These are phyloP conservation scores for Ceratocystis cacaofunesta DNA, from an alignment of 2,329 filamentous ascomycete genomes.

Conservation along the genomic window DNA sequence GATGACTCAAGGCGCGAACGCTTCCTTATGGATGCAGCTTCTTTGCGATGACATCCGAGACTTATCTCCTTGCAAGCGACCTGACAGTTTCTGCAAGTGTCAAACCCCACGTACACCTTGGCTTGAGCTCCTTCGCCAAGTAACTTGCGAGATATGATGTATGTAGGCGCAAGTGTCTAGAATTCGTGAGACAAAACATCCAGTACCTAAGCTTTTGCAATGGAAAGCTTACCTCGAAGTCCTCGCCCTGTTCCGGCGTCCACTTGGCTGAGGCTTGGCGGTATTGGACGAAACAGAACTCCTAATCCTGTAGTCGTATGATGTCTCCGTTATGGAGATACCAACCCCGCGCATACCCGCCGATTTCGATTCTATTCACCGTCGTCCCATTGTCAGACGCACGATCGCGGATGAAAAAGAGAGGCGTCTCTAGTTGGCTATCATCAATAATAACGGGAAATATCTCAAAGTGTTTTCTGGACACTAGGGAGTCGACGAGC, in stretches of 20 bases:
- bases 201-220: neutral
- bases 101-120: slow-evolving; percentile 28
- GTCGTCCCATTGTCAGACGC: slow-evolving; percentile 40
- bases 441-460: slow-evolving; percentile 15
- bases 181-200: slow-evolving; percentile 2
- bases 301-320: slow-evolving; percentile 30
- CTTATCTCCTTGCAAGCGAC: slow-evolving; percentile 46
- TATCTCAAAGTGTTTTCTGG: slow-evolving; percentile 16
- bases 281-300: slow-evolving; percentile 25
- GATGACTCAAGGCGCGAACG: slow-evolving; percentile 22
- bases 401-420: slow-evolving; percentile 40
- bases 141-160: slow-evolving; percentile 24
- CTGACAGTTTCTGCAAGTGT: slow-evolving; percentile 40
- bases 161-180: slow-evolving; percentile 25
- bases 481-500: slow-evolving; percentile 11
- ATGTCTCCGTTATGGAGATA: slow-evolving; percentile 37
- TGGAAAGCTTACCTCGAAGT: slow-evolving; percentile 5
- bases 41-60: neutral
- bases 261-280: slow-evolving; percentile 2
- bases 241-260: neutral
- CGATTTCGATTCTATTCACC: slow-evolving; percentile 34
- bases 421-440: neutral
- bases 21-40: slow-evolving; percentile 31
- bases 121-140: slow-evolving; percentile 28
- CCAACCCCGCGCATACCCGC: slow-evolving; percentile 28